Evolutionary conservation across 2,329 filamentous ascomycete species (phyloP).

Genomic region (Taxawa tesnikishii): DNA sequence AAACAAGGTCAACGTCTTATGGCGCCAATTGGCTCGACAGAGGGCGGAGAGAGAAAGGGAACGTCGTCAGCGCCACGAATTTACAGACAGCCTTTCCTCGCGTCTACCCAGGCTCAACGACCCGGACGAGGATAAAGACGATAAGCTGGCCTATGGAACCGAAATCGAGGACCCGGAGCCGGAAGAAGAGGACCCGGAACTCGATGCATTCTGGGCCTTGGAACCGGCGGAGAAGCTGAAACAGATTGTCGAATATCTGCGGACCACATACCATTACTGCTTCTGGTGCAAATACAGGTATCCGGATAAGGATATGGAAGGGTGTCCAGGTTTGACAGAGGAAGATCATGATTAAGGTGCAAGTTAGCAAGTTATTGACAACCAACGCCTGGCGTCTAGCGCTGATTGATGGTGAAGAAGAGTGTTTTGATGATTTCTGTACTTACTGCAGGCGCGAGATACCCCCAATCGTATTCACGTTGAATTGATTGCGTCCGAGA

Average conservation of each 20-base stretch:
- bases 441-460: too few species aligned
- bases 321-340: conserved; percentile 77
- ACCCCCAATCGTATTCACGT: too few species aligned
- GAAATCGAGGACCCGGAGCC: conserved; percentile 52
- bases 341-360: conserved; percentile 69
- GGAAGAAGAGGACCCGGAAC: conserved; percentile 67
- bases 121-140: conserved; percentile 58
- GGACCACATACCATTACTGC: conserved; percentile 67
- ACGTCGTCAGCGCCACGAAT: conserved; percentile 48
- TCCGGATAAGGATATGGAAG: conserved; percentile 61
- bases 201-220: conserved; percentile 67
- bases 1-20: conserved; percentile 61
- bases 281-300: conserved; percentile 94
- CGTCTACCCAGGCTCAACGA: conserved; percentile 49
- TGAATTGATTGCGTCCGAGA: too few species aligned
- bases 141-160: conserved; percentile 55
- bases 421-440: too few species aligned
- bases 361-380: too few species aligned
- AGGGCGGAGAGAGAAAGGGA: conserved; percentile 61
- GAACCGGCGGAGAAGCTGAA: conserved; percentile 53
- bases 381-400: too few species aligned
- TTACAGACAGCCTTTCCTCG: conserved; percentile 50
- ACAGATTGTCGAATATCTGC: conserved; percentile 55
- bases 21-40: conserved; percentile 60
- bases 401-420: too few species aligned